A percentile compares a stretch with the other conserved stretches of the same genome.
These are phyloP conservation scores for Aspergillus tubingensis DNA, from an alignment of 2,329 filamentous ascomycete genomes.

Conservation along the genomic window DNA sequence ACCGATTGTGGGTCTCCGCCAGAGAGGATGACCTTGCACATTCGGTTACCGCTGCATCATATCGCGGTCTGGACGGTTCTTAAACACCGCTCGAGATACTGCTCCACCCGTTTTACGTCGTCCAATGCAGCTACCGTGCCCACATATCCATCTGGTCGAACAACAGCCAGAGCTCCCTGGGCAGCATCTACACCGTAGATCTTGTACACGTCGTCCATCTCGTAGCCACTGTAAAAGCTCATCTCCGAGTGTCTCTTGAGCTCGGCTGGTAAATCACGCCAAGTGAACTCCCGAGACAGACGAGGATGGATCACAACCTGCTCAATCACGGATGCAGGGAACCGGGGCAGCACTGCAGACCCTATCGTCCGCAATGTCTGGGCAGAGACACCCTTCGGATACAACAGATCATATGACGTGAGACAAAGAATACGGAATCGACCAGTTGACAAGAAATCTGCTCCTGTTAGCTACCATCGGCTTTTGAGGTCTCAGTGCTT, in stretches of 20 bases:
- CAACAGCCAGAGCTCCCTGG: constrained; percentile 35
- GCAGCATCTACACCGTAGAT: constrained; percentile 37
- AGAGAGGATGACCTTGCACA: not conserved
- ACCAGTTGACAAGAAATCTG: constrained; percentile 41
- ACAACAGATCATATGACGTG: constrained; percentile 37
- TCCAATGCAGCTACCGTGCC: constrained; percentile 31
- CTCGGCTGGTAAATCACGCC: constrained; percentile 34
- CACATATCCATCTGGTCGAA: constrained; percentile 45
- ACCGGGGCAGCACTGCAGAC: constrained; percentile 24
- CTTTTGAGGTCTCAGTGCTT: not conserved
- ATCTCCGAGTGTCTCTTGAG: constrained; percentile 40
- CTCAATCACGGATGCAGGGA: constrained; percentile 33
- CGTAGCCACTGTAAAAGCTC: constrained; percentile 37
- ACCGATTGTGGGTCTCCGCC: not conserved
- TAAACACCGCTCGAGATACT: constrained; percentile 28
- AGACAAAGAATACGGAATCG: constrained; percentile 41
- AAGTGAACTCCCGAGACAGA: constrained; percentile 31
- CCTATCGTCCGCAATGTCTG: constrained; percentile 27
- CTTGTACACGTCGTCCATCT: constrained; percentile 39
- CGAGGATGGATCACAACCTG: constrained; percentile 40
- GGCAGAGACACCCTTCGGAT: constrained; percentile 30
- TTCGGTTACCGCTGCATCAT: not conserved
- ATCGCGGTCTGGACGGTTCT: constrained; percentile 13
- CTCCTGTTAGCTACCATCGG: not conserved
- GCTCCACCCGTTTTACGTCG: constrained; percentile 29